Evolutionary conservation across 805 yeast species (phyloP).

Genomic region (Spathaspora sp.): DNA sequence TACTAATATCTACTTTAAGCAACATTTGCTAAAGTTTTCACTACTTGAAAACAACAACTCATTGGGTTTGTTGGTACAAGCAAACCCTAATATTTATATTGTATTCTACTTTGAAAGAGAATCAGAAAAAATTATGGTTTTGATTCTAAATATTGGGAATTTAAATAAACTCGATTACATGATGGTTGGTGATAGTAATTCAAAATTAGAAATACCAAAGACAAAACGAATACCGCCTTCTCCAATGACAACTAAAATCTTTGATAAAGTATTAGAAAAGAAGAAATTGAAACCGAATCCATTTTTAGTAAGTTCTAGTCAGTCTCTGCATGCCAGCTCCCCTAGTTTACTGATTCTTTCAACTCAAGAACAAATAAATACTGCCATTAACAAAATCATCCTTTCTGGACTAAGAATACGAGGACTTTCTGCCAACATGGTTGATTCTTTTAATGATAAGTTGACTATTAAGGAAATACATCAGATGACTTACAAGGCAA

Average conservation of each 20-base stretch:
- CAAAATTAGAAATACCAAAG: not conserved
- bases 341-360: conserved; percentile 15
- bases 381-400: conserved; percentile 29
- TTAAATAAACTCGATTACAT: not conserved
- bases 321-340: conserved; percentile 3
- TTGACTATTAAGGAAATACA: conserved; percentile 36
- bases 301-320: conserved; percentile 7
- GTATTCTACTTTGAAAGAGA: conserved; percentile 20
- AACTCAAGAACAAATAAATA: conserved; percentile 28
- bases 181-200: not conserved
- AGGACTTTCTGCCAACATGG: conserved; percentile 26
- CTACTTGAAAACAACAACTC: conserved; percentile 1
- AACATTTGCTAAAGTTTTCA: conserved; percentile 11
- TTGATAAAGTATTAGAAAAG: conserved; percentile 33
- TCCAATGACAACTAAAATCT: conserved; percentile 9
- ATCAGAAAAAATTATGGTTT: not conserved
- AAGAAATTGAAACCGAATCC: conserved; percentile 18
- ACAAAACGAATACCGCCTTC: not conserved
- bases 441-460: conserved; percentile 25
- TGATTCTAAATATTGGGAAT: conserved; percentile 4
- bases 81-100: conserved; percentile 13
- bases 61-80: conserved; percentile 18
- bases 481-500: conserved; percentile 37
- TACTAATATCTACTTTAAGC: conserved; percentile 18
- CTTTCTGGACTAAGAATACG: conserved; percentile 41